A percentile compares a stretch with the other conserved stretches of the same genome.
Evolutionary conservation across 116 monocot species (phyloP).

Genomic region (Trichopus zeylanicus): DNA sequence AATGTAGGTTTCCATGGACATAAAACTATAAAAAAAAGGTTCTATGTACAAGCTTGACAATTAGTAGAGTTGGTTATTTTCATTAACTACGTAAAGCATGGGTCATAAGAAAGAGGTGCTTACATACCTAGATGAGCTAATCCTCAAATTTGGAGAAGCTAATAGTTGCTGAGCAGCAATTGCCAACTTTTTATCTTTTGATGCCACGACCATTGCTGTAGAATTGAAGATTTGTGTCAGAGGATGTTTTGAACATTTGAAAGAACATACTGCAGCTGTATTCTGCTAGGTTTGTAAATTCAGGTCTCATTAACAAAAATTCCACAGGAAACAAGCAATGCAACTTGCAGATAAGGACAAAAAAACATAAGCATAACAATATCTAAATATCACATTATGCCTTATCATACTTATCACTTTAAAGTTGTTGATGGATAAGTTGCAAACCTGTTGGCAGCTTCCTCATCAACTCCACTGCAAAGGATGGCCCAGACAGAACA

Average conservation of each 20-base stretch:
- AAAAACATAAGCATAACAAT: too few species aligned
- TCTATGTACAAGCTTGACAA: too few species aligned
- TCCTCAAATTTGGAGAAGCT: conserved; percentile 73
- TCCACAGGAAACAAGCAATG: not conserved
- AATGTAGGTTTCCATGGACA: too few species aligned
- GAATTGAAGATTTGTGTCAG: not conserved
- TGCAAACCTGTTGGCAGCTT: conserved; percentile 89
- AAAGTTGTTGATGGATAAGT: not conserved
- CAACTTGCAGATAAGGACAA: too few species aligned
- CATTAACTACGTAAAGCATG: too few species aligned
- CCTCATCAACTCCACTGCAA: conserved; percentile 84
- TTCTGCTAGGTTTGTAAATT: not conserved
- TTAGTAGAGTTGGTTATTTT: too few species aligned
- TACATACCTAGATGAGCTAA: conserved; percentile 83
- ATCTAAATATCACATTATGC: not conserved
- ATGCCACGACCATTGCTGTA: conserved; percentile 95
- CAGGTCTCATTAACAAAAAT: not conserved
- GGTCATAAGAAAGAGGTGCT: conserved; percentile 1
- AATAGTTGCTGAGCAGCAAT: conserved; percentile 69
- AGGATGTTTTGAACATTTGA: not conserved
- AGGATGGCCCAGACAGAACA: conserved; percentile 92
- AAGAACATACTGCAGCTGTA: not conserved
- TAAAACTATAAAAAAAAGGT: too few species aligned
- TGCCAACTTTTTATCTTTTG: conserved; percentile 88
- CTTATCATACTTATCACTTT: not conserved